phyloP scores from a whole-genome alignment of 192 early-diverging fungal species.

The Coemansia sp. region DNA sequence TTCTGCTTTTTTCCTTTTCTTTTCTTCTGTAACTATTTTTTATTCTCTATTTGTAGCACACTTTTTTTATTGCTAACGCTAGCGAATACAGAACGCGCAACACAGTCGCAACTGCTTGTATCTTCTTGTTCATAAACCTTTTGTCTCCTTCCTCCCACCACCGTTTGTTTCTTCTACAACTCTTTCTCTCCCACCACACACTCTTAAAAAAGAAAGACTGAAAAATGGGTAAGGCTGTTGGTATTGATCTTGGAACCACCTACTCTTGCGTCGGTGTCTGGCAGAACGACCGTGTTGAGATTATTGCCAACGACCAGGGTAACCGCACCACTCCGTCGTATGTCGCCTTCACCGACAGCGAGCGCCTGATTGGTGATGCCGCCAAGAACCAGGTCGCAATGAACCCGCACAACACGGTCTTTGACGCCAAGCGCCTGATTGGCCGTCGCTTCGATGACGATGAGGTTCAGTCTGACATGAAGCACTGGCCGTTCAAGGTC shows the following conservation, averaged over 20 bases:
- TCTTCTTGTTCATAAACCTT: slow-evolving; percentile 7
- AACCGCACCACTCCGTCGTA: slow-evolving; percentile 98
- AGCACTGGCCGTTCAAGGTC: slow-evolving; percentile 99
- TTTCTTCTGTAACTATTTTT: slow-evolving; percentile 1
- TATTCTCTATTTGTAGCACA: neutral
- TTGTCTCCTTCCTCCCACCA: neutral
- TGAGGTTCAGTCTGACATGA: slow-evolving; percentile 99
- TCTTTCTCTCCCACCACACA: neutral
- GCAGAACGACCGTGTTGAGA: slow-evolving; percentile 83
- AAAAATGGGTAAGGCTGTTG: slow-evolving; percentile 57
- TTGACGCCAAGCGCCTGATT: slow-evolving; percentile 98
- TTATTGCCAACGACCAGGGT: slow-evolving; percentile 99
- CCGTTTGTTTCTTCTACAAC: slow-evolving; percentile 8
- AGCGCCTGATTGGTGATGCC: slow-evolving; percentile 98
- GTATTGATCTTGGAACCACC: slow-evolving; percentile 65
- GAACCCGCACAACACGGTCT: slow-evolving; percentile 98
- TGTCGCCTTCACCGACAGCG: slow-evolving; percentile 93
- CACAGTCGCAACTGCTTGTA: neutral
- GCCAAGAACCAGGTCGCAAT: slow-evolving; percentile 99
- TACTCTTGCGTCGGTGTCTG: slow-evolving; percentile 67
- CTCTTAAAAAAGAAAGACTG: slow-evolving; percentile 4
- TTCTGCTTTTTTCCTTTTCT: slow-evolving; percentile 7
- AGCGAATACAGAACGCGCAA: slow-evolving; percentile 1
- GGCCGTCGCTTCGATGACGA: slow-evolving; percentile 88
- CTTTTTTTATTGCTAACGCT: neutral